Conservation (phyloP, 169 alveolate genomes). For the Miamiensis avidus region DNA sequence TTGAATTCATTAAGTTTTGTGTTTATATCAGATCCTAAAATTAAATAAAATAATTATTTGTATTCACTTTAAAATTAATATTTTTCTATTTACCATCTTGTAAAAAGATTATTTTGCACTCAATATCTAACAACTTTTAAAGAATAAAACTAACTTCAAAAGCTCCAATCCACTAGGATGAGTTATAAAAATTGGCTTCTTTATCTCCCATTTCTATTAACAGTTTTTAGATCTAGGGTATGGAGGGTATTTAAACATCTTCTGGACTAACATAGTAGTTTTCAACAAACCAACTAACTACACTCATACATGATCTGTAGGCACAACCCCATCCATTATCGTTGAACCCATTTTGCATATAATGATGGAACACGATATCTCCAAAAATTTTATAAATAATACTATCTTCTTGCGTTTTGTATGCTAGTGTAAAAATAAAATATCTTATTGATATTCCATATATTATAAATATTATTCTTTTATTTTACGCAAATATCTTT, state of each 20-base stretch:
- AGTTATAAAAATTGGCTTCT: slow-evolving; percentile 61
- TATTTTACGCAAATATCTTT: too few relatives aligned
- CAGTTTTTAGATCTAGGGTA: slow-evolving; percentile 66
- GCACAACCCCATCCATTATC: slow-evolving; percentile 92
- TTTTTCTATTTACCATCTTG: slow-evolving; percentile 46
- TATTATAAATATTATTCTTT: too few relatives aligned
- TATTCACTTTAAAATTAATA: too few relatives aligned
- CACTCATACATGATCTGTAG: slow-evolving; percentile 74
- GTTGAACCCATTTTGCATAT: slow-evolving; percentile 79
- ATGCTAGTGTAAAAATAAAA: neutral
- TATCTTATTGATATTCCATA: too few relatives aligned
- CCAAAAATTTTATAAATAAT: slow-evolving; percentile 56
- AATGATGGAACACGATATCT: slow-evolving; percentile 76
- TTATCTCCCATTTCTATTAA: slow-evolving; percentile 81
- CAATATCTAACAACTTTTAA: slow-evolving; percentile 62
- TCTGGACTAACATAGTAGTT: slow-evolving; percentile 58
- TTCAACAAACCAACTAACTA: slow-evolving; percentile 65
- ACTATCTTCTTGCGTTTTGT: neutral
- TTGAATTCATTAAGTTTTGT: slow-evolving; percentile 67
- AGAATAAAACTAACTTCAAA: slow-evolving; percentile 78
- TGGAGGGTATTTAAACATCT: slow-evolving; percentile 59
- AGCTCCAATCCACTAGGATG: slow-evolving; percentile 85
- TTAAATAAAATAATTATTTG: too few relatives aligned
- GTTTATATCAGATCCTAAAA: slow-evolving; percentile 36
- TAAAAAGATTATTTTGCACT: slow-evolving; percentile 70